Base-by-base conservation (phyloP, 1,284 basidiomycete species). In the Cutaneotrichosporon curvatum region DNA sequence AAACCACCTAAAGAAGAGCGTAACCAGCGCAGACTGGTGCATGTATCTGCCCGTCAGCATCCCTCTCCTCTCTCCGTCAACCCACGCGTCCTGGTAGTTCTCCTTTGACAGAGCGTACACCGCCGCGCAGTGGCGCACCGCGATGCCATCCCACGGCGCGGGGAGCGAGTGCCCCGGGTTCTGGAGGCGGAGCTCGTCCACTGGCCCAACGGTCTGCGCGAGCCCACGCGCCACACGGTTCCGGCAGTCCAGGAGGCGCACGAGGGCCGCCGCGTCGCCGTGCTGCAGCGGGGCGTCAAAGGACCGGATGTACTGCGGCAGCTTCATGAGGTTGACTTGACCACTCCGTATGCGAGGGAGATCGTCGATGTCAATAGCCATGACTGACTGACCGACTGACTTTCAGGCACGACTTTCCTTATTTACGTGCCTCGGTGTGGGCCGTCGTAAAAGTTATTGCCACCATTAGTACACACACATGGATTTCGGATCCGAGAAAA, bases 1-100 rank as follows among this genome's bases (percentile, higher is more conserved):
- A 52, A 91, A 83, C 72, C 81, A 90, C 15, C 83, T 79, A 50
- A 82, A 79, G 72, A 90, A 88, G 8, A 81, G 70, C 22, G 84
- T 85, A 38, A 68, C 46, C 2, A 67, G 48, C 8, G 59, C 51
- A 34, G 57, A 57, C 46, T 71, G 68, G 43, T 68, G 67, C 5
- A 51, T 45, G 47, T 69, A 69, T 58, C 42, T 44, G 35, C 15
- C 8, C 11, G 7, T 18, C 39, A 12, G 31, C 8, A 44, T 7
- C 25, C 25, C 7, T 12, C 25, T 28, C 25, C 25, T 28, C 12
- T 28, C n/a, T 7, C 25, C 7, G 25, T 28, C 25, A 7, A 28
- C 42, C 22, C 28, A 44, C 42, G 68, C 68, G 40, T 50, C 49
- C 28, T 52, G 46, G 43, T 61, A 66, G 43, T 64, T 49, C 16